phyloP scores from a whole-genome alignment of 345 rosid genomes.

The Stellera chamaejasme region DNA sequence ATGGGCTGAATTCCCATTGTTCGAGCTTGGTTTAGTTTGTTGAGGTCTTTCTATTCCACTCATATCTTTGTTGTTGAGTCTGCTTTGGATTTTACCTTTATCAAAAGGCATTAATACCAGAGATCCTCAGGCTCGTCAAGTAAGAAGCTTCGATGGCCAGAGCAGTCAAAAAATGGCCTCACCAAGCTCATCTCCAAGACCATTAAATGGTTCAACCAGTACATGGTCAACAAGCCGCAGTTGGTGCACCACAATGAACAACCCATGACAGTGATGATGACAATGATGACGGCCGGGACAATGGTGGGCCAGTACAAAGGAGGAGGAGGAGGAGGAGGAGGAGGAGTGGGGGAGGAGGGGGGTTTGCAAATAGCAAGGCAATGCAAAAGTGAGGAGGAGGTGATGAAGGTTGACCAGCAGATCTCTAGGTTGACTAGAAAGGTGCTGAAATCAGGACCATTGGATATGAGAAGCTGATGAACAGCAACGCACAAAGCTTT shows the following conservation, averaged over 20 bases:
- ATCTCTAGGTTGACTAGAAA: slow-evolving; percentile 27
- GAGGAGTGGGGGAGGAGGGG: not conserved
- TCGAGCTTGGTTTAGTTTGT: too few relatives aligned
- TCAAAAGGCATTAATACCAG: too few relatives aligned
- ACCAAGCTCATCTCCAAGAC: slow-evolving; percentile 37
- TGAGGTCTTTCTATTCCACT: too few relatives aligned
- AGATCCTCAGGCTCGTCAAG: slow-evolving; percentile 67
- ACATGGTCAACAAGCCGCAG: slow-evolving; percentile 25
- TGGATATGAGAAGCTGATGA: slow-evolving; percentile 30
- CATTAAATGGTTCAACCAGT: slow-evolving; percentile 34
- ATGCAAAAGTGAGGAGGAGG: slow-evolving; percentile 26
- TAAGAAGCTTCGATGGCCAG: slow-evolving; percentile 23
- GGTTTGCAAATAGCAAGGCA: slow-evolving; percentile 21
- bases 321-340: slow-evolving; percentile 2
- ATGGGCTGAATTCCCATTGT: too few relatives aligned
- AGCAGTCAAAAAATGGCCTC: slow-evolving; percentile 6
- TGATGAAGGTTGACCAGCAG: slow-evolving; percentile 18
- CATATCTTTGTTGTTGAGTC: too few relatives aligned
- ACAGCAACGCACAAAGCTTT: slow-evolving; percentile 17
- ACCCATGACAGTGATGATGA: too few relatives aligned
- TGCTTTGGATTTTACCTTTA: too few relatives aligned
- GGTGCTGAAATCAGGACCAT: slow-evolving; percentile 61
- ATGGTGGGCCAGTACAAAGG: slow-evolving; percentile 3
- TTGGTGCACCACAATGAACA: slow-evolving; percentile 22
- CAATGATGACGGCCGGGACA: not conserved